Conservation (phyloP, 805 yeast genomes). For the Candida caryicola region DNA sequence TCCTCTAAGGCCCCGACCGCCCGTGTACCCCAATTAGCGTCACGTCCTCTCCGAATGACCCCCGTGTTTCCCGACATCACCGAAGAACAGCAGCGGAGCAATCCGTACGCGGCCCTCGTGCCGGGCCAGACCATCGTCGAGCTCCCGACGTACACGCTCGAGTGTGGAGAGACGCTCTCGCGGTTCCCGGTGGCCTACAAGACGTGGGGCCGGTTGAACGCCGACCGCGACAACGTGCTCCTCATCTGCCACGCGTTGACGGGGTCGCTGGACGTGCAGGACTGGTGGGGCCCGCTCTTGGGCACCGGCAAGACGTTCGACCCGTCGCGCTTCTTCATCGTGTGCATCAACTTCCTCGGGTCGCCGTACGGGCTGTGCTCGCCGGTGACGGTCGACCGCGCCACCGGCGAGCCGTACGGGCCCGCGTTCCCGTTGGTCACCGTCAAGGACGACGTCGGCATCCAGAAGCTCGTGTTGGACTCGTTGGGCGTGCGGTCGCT, state of each 20-base stretch:
- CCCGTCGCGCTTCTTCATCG: constrained; percentile 78
- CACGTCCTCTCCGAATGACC: background rate
- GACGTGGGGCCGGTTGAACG: constrained; percentile 88
- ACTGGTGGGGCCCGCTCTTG: constrained; percentile 98
- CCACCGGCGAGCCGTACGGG: constrained; percentile 75
- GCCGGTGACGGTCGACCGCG: constrained; percentile 79
- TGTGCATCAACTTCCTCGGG: constrained; percentile 90
- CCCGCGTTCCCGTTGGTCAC: constrained; percentile 95
- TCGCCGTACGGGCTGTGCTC: constrained; percentile 96
- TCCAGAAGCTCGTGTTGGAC: constrained; percentile 77
- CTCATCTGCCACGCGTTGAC: constrained; percentile 95
- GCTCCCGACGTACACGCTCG: constrained; percentile 70
- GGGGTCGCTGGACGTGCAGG: constrained; percentile 91
- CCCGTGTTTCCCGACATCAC: constrained; percentile 37
- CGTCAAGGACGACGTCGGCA: constrained; percentile 84
- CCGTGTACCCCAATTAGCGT: background rate
- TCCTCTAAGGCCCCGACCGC: background rate
- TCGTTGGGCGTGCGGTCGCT: constrained; percentile 72
- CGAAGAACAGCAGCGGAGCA: constrained; percentile 47
- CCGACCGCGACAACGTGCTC: constrained; percentile 67
- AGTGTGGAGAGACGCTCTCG: constrained; percentile 70
- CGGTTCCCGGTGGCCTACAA: constrained; percentile 92
- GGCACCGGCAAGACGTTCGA: constrained; percentile 89
- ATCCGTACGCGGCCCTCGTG: constrained; percentile 70
- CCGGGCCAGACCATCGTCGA: constrained; percentile 74